Evolutionary conservation across 441 rosid genomes (phyloP), one percentile per base, ranked within the genome.

Genomic region (Gossypium aridum): DNA sequence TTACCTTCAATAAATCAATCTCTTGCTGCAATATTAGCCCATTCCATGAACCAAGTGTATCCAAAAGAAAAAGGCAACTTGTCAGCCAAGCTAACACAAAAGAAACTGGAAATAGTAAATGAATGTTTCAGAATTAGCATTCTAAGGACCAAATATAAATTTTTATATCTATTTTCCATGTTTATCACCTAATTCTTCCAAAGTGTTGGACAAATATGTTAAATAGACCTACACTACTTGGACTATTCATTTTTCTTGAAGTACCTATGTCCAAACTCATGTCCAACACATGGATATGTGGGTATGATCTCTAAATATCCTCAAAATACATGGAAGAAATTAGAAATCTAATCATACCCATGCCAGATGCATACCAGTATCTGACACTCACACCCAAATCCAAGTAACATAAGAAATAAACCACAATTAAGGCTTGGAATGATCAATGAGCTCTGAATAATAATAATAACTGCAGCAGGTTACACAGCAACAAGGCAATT

Each of bases 1-100:
- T 51, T 88, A 96, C 99, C 99, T 96, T 96, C 80, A 96, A 80
- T 76, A 96, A 79, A 85, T 96, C 99, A 80, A 96, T 96, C 85
- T 96, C 99, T 96, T 91, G 99, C 99, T 96, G 92, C 79, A 82
- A 74, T 60, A 73, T 62, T 62, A 62, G 1, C 20, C 45, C 70
- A 71, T 61, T 78, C 89, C 84, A 64, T 76, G 63, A 63, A 77
- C 71, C 66, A 80, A 74, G 76, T 60, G 72, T 59, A 86, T 54
- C 77, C 71, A 77, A 78, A 72, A 76, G 76, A 80, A 84, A 81
- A 80, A 4, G 82, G 53, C 25, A 87, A 72, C 57, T 43, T 37
- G 78, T 88, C 80, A 87, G 89, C 73, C 60, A 79, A 81, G 61
- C 56, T 59, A 63, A 60, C 19, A 55, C 34, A 55, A 64, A 16